Conservation (phyloP, 495 filamentous ascomycete genomes). For the Xanthoparmelia taractica region DNA sequence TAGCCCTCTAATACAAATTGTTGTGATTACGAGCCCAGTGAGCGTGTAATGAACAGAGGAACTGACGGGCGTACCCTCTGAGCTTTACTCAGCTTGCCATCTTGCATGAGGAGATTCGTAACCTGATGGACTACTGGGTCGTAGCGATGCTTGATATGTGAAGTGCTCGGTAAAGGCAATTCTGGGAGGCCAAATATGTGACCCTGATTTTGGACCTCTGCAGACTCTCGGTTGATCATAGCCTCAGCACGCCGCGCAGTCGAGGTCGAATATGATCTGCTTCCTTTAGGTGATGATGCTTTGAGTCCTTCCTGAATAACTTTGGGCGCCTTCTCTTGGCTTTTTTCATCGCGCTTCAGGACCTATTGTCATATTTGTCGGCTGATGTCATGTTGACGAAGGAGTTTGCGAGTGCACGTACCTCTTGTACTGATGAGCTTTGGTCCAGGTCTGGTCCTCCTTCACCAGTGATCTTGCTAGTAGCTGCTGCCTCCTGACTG, state of each 20-base stretch:
- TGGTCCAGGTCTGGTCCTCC: conserved; percentile 53
- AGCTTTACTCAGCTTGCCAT: conserved; percentile 76
- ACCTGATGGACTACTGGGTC: conserved; percentile 75
- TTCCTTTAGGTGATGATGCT: conserved; percentile 34
- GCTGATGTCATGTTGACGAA: conserved; percentile 10
- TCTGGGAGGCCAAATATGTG: conserved; percentile 68
- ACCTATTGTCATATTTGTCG: conserved; percentile 40
- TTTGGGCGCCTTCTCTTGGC: conserved; percentile 57
- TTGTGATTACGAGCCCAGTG: neutral
- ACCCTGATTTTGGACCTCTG: conserved; percentile 38
- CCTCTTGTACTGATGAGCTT: conserved; percentile 59
- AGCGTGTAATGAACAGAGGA: conserved; percentile 16
- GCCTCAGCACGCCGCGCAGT: conserved; percentile 33
- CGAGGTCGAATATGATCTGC: conserved; percentile 53
- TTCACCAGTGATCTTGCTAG: conserved; percentile 47
- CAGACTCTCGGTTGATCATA: conserved; percentile 36
- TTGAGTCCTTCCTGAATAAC: conserved; percentile 55
- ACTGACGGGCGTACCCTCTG: conserved; percentile 58
- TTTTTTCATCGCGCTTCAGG: conserved; percentile 54
- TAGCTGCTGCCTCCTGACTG: conserved; percentile 56
- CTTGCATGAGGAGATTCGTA: conserved; percentile 79
- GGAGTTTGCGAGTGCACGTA: conserved; percentile 30
- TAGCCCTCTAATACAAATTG: conserved; percentile 7
- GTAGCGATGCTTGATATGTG: conserved; percentile 66
- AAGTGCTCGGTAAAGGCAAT: conserved; percentile 44